Base-by-base conservation (phyloP, 305 asterid genomes). In the Solanum hybrid region DNA sequence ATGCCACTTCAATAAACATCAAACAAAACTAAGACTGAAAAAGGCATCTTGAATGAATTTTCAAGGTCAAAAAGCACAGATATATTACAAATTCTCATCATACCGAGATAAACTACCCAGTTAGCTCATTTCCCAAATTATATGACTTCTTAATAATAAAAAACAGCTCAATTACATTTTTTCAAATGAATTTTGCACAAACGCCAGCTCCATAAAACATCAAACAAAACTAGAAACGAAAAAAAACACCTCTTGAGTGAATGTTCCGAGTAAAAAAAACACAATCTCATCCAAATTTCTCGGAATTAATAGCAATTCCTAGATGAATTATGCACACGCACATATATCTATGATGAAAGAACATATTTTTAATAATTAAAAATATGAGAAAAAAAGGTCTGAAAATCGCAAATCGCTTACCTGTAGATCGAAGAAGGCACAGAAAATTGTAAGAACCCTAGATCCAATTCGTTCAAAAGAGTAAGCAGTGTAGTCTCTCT, bases 21-120 rank as follows among this genome's bases (percentile, higher is more conserved):
- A 79, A 36, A 36, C 22, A 4, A 39, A 35, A 12, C 20, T 22
- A 35, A 28, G 13, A 28, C 79, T 4, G 5, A 78, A 36, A 78
- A 36, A 3, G 28, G 1, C 29, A n/a, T 35, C 57, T 78, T 36
- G 11, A 78, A 36, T 12, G 40, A 36, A 35, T 78, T 78, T 78
- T 37, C 46, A n/a, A 11, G 26, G 79, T 73, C 79, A 28, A 73
- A 28, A 73, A 73, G 10, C n/a, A 74, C 36, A 74, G 3, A 74
- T 9, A 64, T n/a, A n/a, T 4, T 14, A 74, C 37, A 74, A 74
- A 74, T 28, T 29, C 79, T 13, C 79, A 74, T 74, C 36, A 37
- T 95, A 92, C 4, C 98, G 79, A 16, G 37, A 51, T 33, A 71
- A 37, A 57, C 28, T 26, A 46, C n/a, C 18, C n/a, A 46, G 29